Evolutionary conservation across 2,329 filamentous ascomycete genomes (phyloP).

Genomic region (Penicillium griseofulvum): DNA sequence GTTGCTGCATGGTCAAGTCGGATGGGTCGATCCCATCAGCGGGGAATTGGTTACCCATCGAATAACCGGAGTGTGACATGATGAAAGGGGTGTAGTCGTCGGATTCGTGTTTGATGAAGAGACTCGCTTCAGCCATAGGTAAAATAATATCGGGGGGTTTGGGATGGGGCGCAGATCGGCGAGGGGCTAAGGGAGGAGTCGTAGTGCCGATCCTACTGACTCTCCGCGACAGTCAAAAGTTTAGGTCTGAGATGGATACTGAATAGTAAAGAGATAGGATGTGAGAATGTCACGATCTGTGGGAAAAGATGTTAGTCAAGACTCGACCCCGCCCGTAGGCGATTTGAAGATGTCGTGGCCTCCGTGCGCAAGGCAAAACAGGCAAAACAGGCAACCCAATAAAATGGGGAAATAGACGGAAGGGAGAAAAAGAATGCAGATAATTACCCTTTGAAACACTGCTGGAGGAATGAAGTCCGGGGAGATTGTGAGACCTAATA

Average conservation of each 20-base stretch:
- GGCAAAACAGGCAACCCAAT: conserved; percentile 18
- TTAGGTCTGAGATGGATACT: not conserved
- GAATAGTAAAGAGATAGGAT: not conserved
- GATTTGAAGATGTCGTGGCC: conserved; percentile 5
- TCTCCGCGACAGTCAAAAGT: not conserved
- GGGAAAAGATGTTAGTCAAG: conserved; percentile 1
- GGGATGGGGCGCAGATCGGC: conserved; percentile 7
- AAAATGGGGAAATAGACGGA: not conserved
- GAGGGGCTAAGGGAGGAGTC: conserved; percentile 8
- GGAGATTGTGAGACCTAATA: not conserved
- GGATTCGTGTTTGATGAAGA: conserved; percentile 67
- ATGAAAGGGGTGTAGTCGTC: conserved; percentile 59
- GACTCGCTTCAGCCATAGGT: conserved; percentile 55
- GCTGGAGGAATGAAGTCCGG: conserved; percentile 3
- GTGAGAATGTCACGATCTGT: conserved; percentile 1
- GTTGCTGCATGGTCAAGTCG: conserved; percentile 69
- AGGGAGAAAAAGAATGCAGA: conserved; percentile 3
- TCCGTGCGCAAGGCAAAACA: conserved; percentile 8
- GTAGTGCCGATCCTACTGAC: conserved; percentile 9
- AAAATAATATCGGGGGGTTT: conserved; percentile 1
- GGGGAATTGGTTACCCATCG: conserved; percentile 56
- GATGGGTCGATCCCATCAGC: conserved; percentile 75
- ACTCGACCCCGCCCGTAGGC: conserved; percentile 9
- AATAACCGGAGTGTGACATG: conserved; percentile 49
- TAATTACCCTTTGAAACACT: conserved; percentile 8